These are phyloP conservation scores for Dichotomocladium elegans DNA, from an alignment of 371 early-diverging fungal genomes.

Conservation along the genomic window DNA sequence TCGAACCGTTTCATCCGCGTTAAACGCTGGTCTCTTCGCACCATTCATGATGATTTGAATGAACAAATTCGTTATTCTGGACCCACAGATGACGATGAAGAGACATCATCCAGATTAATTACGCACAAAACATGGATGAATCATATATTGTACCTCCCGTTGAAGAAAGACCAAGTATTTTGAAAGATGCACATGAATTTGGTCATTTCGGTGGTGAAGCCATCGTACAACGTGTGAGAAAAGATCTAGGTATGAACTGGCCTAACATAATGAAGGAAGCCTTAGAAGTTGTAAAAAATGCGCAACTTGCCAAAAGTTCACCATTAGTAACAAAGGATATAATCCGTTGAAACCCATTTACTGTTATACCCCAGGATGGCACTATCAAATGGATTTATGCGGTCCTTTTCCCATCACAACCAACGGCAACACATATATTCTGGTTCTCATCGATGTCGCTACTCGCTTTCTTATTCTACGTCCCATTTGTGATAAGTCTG, in stretches of 20 bases:
- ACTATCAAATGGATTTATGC: slow-evolving; percentile 23
- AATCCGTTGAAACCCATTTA: slow-evolving; percentile 15
- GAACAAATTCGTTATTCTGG: too few species aligned
- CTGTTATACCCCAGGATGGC: slow-evolving; percentile 11
- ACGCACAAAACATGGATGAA: not conserved
- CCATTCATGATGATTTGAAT: too few species aligned
- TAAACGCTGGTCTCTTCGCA: too few species aligned
- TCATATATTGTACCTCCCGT: not conserved
- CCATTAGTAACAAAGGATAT: slow-evolving; percentile 9
- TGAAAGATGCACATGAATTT: slow-evolving; percentile 9
- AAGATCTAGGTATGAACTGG: slow-evolving; percentile 15
- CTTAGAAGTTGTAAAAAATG: slow-evolving; percentile 8
- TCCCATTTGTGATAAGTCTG: slow-evolving; percentile 12
- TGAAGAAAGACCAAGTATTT: slow-evolving; percentile 2
- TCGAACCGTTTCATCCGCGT: too few species aligned
- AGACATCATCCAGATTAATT: not conserved
- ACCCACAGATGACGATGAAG: not conserved
- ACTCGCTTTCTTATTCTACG: slow-evolving; percentile 17
- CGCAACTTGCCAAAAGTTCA: slow-evolving; percentile 10
- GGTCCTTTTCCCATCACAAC: slow-evolving; percentile 12
- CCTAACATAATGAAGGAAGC: slow-evolving; percentile 12
- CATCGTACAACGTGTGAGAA: not conserved
- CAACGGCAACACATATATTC: slow-evolving; percentile 9
- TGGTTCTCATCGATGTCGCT: slow-evolving; percentile 19
- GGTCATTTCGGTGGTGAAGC: slow-evolving; percentile 22